These are phyloP conservation scores for Boletus semigastroideus DNA, from an alignment of 1,284 basidiomycete species.

Conservation along the genomic window DNA sequence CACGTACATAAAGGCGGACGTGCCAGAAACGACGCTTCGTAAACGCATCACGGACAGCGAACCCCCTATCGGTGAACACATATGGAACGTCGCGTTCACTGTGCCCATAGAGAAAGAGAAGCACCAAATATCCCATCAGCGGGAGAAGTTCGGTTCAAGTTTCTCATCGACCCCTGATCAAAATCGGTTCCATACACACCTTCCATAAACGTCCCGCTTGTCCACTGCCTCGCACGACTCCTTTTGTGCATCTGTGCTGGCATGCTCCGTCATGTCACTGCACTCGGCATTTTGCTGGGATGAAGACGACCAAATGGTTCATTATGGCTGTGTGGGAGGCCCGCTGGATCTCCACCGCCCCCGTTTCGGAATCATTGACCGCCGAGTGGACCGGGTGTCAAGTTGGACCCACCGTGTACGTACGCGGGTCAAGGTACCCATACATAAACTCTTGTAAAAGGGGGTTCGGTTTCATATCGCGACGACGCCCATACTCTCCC, in stretches of 20 bases:
- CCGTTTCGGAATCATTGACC: not conserved
- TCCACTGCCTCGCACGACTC: not conserved
- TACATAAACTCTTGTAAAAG: not conserved
- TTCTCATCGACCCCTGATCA: not conserved
- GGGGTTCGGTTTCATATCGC: not conserved
- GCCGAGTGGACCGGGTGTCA: not conserved
- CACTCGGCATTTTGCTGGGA: not conserved
- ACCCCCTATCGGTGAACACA: not conserved
- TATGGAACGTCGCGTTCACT: not conserved
- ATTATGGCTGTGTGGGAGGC: not conserved
- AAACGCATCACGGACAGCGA: not conserved
- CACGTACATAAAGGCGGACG: not conserved
- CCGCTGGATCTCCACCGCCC: not conserved
- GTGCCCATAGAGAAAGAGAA: not conserved
- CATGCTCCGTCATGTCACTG: not conserved
- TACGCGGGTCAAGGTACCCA: not conserved
- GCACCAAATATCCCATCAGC: not conserved
- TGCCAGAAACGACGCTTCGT: not conserved
- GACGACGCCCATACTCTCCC: constrained; percentile 3
- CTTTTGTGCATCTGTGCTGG: not conserved
- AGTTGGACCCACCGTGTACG: not conserved
- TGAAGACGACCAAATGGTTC: not conserved
- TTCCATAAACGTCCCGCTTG: not conserved
- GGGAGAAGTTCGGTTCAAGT: constrained; percentile 3
- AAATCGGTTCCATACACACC: not conserved